These are phyloP conservation scores for Aspergillus versicolor DNA, from an alignment of 2,329 filamentous ascomycete genomes.

Conservation along the genomic window DNA sequence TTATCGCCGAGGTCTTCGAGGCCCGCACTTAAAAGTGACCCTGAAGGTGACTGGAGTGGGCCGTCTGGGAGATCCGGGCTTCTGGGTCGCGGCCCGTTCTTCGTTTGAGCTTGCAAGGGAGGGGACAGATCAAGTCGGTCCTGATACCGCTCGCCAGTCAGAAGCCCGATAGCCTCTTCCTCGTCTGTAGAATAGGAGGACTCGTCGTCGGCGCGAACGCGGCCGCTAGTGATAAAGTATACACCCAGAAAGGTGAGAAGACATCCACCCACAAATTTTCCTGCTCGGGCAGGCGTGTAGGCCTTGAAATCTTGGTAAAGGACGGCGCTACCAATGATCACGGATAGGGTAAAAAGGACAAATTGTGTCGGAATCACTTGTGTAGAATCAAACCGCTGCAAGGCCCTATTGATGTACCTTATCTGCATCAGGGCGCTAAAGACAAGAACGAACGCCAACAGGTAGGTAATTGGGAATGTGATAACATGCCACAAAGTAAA, in stretches of 20 bases:
- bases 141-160: slow-evolving; percentile 38
- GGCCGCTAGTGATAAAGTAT: slow-evolving; percentile 91
- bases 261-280: slow-evolving; percentile 88
- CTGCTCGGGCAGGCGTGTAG: slow-evolving; percentile 68
- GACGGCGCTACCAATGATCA: slow-evolving; percentile 90
- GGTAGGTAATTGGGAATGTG: slow-evolving; percentile 87
- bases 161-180: slow-evolving; percentile 51
- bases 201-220: slow-evolving; percentile 58
- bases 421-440: slow-evolving; percentile 93
- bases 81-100: slow-evolving; percentile 18
- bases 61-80: slow-evolving; percentile 17
- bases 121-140: slow-evolving; percentile 34
- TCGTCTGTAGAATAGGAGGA: slow-evolving; percentile 66
- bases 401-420: slow-evolving; percentile 85
- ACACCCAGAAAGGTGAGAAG: slow-evolving; percentile 91
- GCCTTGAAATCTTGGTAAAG: slow-evolving; percentile 94
- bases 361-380: slow-evolving; percentile 98
- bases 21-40: slow-evolving; percentile 34
- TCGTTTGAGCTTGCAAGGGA: slow-evolving; percentile 17
- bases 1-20: slow-evolving; percentile 34
- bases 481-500: slow-evolving; percentile 86
- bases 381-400: slow-evolving; percentile 94
- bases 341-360: slow-evolving; percentile 91
- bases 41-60: slow-evolving; percentile 27
- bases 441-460: slow-evolving; percentile 74